These are phyloP conservation scores for Starmerella vaccinii DNA, from an alignment of 805 yeast species.

Conservation along the genomic window DNA sequence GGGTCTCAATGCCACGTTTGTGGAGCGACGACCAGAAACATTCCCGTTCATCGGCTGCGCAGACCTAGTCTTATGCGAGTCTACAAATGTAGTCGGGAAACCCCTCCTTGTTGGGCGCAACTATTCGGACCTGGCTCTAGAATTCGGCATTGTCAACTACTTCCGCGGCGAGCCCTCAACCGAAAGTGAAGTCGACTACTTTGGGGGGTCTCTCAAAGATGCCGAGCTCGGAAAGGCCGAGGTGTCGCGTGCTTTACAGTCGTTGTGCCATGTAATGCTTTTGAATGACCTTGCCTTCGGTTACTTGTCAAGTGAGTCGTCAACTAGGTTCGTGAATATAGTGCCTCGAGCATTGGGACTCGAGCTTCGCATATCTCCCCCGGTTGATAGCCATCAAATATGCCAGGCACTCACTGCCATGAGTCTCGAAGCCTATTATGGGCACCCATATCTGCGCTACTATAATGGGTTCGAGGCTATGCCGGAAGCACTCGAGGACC, in stretches of 20 bases:
- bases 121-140: neutral
- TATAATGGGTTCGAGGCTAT: neutral
- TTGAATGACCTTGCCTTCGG: constrained; percentile 23
- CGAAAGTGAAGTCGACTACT: neutral
- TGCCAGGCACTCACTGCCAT: constrained; percentile 9
- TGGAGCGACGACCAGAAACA: neutral
- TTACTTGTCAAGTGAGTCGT: constrained; percentile 17
- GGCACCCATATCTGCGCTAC: neutral
- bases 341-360: constrained; percentile 1
- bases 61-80: neutral
- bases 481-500: constrained; percentile 11
- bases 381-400: constrained; percentile 6
- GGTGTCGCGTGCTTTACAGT: constrained; percentile 8
- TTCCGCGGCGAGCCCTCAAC: neutral
- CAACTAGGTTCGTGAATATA: constrained; percentile 18
- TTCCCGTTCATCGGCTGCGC: neutral
- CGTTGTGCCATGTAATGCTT: constrained; percentile 18
- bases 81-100: neutral
- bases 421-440: constrained; percentile 10
- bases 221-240: neutral
- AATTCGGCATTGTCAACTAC: neutral
- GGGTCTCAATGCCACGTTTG: neutral
- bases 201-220: neutral
- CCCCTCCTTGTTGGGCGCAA: constrained; percentile 2
- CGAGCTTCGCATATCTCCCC: constrained; percentile 16